Evolutionary conservation across 305 asterid species (phyloP).

Genomic region (Plantago coronopus): DNA sequence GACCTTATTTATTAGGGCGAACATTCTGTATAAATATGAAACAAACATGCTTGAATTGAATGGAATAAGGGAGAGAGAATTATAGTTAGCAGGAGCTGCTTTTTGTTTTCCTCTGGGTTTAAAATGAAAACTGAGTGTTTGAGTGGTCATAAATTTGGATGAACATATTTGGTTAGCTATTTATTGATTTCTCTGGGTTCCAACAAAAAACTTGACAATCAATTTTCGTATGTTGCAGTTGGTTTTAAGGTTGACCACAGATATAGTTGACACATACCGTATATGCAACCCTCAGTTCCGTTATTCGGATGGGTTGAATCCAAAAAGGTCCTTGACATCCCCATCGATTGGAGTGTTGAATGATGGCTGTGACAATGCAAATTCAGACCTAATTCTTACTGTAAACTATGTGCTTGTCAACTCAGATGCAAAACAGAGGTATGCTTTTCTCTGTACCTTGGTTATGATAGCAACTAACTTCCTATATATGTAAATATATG

Average conservation of each 20-base stretch:
- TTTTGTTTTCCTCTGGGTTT: not conserved
- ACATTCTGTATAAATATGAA: not conserved
- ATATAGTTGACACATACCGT: slow-evolving; percentile 76
- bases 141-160: slow-evolving; percentile 3
- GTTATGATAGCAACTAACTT: slow-evolving; percentile 17
- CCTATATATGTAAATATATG: not conserved
- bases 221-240: slow-evolving; percentile 48
- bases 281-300: slow-evolving; percentile 79
- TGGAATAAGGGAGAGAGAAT: not conserved
- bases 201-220: not conserved
- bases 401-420: slow-evolving; percentile 68
- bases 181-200: not conserved
- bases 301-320: slow-evolving; percentile 74
- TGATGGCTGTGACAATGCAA: slow-evolving; percentile 90
- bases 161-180: not conserved
- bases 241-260: slow-evolving; percentile 88
- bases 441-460: slow-evolving; percentile 27
- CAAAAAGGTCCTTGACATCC: slow-evolving; percentile 89
- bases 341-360: slow-evolving; percentile 81
- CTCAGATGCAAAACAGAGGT: slow-evolving; percentile 74
- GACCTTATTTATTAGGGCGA: not conserved
- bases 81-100: not conserved
- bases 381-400: slow-evolving; percentile 84
- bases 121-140: not conserved
- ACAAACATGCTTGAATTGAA: not conserved